Percentiles rank a stretch among this genome's conserved stretches.
Conservation (phyloP, 805 yeast species). For the Hanseniaspora mollemarum region DNA sequence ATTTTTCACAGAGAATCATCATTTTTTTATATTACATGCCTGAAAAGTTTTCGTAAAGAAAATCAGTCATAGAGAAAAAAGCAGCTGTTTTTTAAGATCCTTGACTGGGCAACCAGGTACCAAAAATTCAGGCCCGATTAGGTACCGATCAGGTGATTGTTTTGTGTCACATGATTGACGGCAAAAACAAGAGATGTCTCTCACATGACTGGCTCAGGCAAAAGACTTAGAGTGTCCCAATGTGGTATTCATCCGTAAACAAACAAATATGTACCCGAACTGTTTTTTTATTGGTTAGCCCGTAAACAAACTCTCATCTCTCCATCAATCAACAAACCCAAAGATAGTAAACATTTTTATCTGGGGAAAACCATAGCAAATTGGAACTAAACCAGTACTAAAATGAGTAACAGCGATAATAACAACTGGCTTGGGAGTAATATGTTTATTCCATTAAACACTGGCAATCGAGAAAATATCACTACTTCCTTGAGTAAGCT, state of each 20-base stretch:
- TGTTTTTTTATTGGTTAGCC: background rate
- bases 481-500: constrained; percentile 13
- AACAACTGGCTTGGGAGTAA: constrained; percentile 1
- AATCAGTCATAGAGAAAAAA: too few relatives aligned
- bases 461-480: background rate
- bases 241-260: background rate
- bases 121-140: background rate
- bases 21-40: background rate
- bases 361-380: background rate
- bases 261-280: too few relatives aligned
- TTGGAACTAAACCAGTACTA: background rate
- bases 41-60: background rate
- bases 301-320: background rate
- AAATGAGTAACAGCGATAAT: background rate
- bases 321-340: background rate
- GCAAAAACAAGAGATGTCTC: too few relatives aligned
- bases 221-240: background rate
- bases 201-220: background rate
- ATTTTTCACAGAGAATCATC: too few relatives aligned
- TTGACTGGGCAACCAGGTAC: too few relatives aligned
- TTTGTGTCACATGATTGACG: background rate
- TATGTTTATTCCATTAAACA: constrained; percentile 1
- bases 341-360: too few relatives aligned
- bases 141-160: background rate
- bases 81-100: too few relatives aligned